A percentile compares a stretch with the other conserved stretches of the same genome.
phyloP scores from a whole-genome alignment of 148 eudicot species.

The Rhododendron ovatum region DNA sequence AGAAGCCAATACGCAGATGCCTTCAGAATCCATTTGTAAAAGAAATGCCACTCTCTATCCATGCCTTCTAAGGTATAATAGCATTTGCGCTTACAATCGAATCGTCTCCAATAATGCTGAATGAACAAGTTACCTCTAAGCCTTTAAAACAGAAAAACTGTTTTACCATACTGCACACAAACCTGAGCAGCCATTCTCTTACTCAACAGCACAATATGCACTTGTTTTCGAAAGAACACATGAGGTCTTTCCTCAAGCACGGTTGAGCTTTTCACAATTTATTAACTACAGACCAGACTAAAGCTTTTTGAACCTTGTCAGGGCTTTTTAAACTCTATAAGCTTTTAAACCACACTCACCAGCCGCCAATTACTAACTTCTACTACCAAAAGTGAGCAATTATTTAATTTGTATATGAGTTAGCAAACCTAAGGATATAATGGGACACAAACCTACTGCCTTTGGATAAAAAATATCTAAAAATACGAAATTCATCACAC shows the following conservation, averaged over 20 bases:
- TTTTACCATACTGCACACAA: background rate
- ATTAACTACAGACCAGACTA: background rate
- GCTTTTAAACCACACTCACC: background rate
- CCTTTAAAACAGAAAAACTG: background rate
- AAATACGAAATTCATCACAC: background rate
- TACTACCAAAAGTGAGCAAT: background rate
- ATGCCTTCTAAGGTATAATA: background rate
- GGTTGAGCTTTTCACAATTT: background rate
- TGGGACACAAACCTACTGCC: conserved; percentile 1
- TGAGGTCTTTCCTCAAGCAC: background rate
- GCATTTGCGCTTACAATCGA: no score
- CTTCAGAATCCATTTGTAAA: background rate
- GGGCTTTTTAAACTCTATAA: background rate
- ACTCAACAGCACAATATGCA: background rate
- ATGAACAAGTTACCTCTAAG: background rate
- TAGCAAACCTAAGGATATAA: background rate
- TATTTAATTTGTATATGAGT: background rate
- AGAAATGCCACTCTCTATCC: background rate
- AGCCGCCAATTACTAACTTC: background rate
- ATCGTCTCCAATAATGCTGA: background rate
- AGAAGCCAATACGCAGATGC: background rate
- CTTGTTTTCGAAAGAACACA: background rate
- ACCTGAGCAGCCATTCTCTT: background rate
- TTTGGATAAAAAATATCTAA: background rate
- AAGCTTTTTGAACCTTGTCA: background rate